Base-by-base conservation (phyloP, 2,329 filamentous ascomycete species). In the Paecilomyces formosus region DNA sequence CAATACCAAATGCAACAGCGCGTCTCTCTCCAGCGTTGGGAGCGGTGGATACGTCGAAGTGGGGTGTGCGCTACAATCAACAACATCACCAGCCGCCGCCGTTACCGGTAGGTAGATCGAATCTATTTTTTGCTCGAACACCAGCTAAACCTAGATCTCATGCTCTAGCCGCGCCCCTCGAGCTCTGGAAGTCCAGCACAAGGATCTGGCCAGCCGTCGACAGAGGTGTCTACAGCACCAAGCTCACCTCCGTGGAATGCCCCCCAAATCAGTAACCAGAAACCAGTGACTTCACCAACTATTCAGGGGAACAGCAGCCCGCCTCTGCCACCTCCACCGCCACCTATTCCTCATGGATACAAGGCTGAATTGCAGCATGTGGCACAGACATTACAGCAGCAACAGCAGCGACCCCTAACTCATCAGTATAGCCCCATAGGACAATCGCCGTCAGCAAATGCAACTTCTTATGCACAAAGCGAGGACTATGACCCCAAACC, bases 1-100 rank as follows among this genome's bases (percentile, higher is more conserved):
- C 62, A 22, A 56, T 60, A 13, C 59, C 56, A 18, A 31, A 55
- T 12, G 56, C 56, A n/a, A 33, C 59, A 11, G 64, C 70, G 24
- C 65, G 65, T 5, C 58, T 60, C 8, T 55, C 64, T 24, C 63
- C 60, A 54, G 56, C 53, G 57, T 51, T 57, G 35, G 35, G 58
- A 22, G 59, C 57, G 6, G 18, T 66, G 22, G 72, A 77, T 62
- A 74, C 74, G 13, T 68, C 72, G 15, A 64, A 65, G 15, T 79
- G 76, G 77, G 77, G 76, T 26, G 76, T 78, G 53, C 71, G 72
- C 56, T 78, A 75, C 60, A 77, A 76, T 58, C 71, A 64, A 15
- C 55, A 69, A 54, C 70, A 70, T 45, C 65, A 67, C 24, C 65
- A 68, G 39, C 74, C 72, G 22, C 71, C 66, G 31, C 66, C 74